A percentile compares a stretch with the other conserved stretches of the same genome.
Evolutionary conservation across 2,329 filamentous ascomycete genomes (phyloP).

Genomic region (Nemania abortiva): DNA sequence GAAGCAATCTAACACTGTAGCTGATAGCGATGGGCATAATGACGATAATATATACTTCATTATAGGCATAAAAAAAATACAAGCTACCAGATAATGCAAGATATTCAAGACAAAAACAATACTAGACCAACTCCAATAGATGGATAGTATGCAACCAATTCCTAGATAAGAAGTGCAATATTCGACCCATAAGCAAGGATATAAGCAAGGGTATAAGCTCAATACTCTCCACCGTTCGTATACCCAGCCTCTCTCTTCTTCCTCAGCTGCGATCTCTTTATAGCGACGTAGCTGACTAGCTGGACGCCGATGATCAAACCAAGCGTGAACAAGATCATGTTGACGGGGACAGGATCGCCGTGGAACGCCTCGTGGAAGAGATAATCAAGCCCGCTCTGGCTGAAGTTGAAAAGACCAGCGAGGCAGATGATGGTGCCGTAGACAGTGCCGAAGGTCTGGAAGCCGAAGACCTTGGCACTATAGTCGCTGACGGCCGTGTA

Average conservation of each 20-base stretch:
- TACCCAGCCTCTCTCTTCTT: constrained; percentile 43
- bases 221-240: constrained; percentile 20
- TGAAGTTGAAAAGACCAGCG: constrained; percentile 85
- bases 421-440: constrained; percentile 91
- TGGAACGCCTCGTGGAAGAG: constrained; percentile 79
- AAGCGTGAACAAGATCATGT: constrained; percentile 72
- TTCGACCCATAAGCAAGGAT: neutral
- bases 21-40: neutral
- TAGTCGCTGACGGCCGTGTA: constrained; percentile 94
- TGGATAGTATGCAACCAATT: neutral
- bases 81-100: constrained; percentile 15
- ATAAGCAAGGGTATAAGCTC: neutral
- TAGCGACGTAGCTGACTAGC: constrained; percentile 75
- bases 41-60: neutral
- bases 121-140: neutral
- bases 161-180: neutral
- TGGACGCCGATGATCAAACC: constrained; percentile 73
- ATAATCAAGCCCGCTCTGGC: constrained; percentile 82
- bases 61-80: neutral
- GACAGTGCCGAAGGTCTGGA: constrained; percentile 92
- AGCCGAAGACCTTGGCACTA: constrained; percentile 90
- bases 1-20: too few relatives aligned
- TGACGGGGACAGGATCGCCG: constrained; percentile 81
- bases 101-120: neutral
- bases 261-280: constrained; percentile 52